Evolutionary conservation across 805 yeast species (phyloP).

Genomic region (Ogataea methylovora): DNA sequence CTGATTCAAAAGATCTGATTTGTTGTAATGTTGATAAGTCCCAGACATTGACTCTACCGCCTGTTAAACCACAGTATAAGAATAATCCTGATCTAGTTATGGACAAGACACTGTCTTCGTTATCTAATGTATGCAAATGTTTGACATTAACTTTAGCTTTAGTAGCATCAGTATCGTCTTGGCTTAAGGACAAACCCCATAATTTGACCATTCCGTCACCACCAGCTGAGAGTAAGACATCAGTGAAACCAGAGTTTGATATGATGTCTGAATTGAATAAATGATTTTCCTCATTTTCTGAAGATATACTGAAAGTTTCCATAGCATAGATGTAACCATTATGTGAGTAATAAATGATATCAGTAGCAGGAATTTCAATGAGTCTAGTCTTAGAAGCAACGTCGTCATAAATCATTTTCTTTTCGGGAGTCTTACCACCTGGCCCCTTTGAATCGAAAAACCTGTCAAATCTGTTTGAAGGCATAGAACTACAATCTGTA

Average conservation of each 20-base stretch:
- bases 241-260: no score
- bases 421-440: slow-evolving; percentile 40
- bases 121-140: slow-evolving; percentile 38
- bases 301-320: slow-evolving; percentile 23
- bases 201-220: slow-evolving; percentile 87
- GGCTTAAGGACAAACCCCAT: slow-evolving; percentile 70
- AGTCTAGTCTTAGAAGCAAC: slow-evolving; percentile 25
- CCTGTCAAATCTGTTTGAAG: slow-evolving; percentile 64
- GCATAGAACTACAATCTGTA: slow-evolving; percentile 34
- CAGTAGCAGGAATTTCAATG: slow-evolving; percentile 59
- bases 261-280: slow-evolving; percentile 17
- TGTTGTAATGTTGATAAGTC: slow-evolving; percentile 78
- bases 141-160: slow-evolving; percentile 9
- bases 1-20: slow-evolving; percentile 35
- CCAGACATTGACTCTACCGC: slow-evolving; percentile 76
- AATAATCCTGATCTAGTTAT: slow-evolving; percentile 58
- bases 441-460: slow-evolving; percentile 91
- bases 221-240: slow-evolving; percentile 60
- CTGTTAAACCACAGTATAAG: slow-evolving; percentile 74
- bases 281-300: slow-evolving; percentile 8
- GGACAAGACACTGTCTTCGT: slow-evolving; percentile 66
- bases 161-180: slow-evolving; percentile 4
- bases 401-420: slow-evolving; percentile 11
- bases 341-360: slow-evolving; percentile 78
- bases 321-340: slow-evolving; percentile 82